Evolutionary conservation across 83 land plant species (phyloP).

Genomic region (Larix sibirica): DNA sequence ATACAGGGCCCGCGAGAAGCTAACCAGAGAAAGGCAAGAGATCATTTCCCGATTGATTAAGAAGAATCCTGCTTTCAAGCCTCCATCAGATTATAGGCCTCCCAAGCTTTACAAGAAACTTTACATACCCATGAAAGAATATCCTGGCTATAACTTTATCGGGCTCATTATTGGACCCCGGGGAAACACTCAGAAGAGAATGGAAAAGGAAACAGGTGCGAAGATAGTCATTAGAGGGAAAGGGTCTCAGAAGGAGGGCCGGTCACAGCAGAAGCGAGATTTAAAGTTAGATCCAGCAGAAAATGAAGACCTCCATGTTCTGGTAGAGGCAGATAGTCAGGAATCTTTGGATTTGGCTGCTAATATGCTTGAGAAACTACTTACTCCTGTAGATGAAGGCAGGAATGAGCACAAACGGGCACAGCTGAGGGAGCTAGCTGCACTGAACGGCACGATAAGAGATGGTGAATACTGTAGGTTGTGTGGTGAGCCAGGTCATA

Average conservation of each 20-base stretch:
- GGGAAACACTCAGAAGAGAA: constrained; percentile 86
- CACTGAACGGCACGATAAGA: constrained; percentile 73
- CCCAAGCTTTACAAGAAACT: constrained; percentile 83
- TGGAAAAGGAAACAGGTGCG: constrained; percentile 85
- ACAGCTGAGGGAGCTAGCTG: constrained; percentile 75
- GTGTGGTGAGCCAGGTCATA: constrained; percentile 78
- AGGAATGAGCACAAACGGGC: constrained; percentile 81
- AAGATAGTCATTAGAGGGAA: constrained; percentile 84
- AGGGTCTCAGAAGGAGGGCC: constrained; percentile 77
- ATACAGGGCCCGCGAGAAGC: constrained; percentile 61
- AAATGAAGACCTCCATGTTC: constrained; percentile 82
- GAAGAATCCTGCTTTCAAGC: constrained; percentile 70
- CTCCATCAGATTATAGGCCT: constrained; percentile 80
- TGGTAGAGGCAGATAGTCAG: constrained; percentile 84
- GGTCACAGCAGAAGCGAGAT: constrained; percentile 67
- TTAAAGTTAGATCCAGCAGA: constrained; percentile 62
- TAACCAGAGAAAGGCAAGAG: constrained; percentile 62
- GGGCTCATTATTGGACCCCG: constrained; percentile 84
- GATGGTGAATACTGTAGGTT: constrained; percentile 73
- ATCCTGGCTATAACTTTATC: constrained; percentile 81
- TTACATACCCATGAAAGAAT: constrained; percentile 82
- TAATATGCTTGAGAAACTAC: constrained; percentile 72
- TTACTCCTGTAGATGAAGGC: constrained; percentile 75
- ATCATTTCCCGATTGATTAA: constrained; percentile 69
- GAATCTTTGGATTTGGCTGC: constrained; percentile 73